Evolutionary conservation across 2,329 filamentous ascomycete species (phyloP).

Genomic region (Drechmeria coniospora): DNA sequence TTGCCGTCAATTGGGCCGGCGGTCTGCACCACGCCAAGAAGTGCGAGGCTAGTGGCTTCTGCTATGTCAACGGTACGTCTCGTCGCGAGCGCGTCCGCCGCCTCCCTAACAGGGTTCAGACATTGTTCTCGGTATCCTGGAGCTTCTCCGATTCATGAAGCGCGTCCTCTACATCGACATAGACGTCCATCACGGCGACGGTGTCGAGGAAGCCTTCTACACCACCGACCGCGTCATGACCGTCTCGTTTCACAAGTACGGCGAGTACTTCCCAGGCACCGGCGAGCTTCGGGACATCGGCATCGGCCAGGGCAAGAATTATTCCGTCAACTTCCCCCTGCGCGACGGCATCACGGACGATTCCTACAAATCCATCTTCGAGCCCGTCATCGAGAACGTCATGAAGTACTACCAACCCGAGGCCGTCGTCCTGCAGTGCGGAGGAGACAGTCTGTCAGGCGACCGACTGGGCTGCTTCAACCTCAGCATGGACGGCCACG

Average conservation of each 20-base stretch:
- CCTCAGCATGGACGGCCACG: conserved; percentile 89
- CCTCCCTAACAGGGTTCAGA: conserved; percentile 39
- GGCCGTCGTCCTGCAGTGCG: conserved; percentile 90
- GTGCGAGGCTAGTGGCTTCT: conserved; percentile 89
- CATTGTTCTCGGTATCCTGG: conserved; percentile 89
- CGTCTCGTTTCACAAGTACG: conserved; percentile 91
- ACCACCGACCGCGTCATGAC: conserved; percentile 89
- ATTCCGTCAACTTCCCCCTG: conserved; percentile 81
- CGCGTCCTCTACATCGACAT: conserved; percentile 97
- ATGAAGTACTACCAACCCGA: conserved; percentile 80
- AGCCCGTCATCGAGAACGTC: conserved; percentile 73
- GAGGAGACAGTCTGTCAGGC: conserved; percentile 85
- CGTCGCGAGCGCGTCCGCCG: too few relatives aligned
- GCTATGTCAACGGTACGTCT: conserved; percentile 80
- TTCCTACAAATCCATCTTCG: conserved; percentile 82
- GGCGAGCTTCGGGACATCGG: conserved; percentile 77
- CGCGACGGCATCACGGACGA: conserved; percentile 83
- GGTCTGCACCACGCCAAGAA: conserved; percentile 97
- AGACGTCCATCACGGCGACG: conserved; percentile 86
- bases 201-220: conserved; percentile 86
- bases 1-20: conserved; percentile 96
- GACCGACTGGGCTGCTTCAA: conserved; percentile 96
- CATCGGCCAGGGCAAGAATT: conserved; percentile 75
- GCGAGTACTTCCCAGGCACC: conserved; percentile 88
- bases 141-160: conserved; percentile 78